Conservation (phyloP, 495 filamentous ascomycete genomes). For the Cercophora scortea region DNA sequence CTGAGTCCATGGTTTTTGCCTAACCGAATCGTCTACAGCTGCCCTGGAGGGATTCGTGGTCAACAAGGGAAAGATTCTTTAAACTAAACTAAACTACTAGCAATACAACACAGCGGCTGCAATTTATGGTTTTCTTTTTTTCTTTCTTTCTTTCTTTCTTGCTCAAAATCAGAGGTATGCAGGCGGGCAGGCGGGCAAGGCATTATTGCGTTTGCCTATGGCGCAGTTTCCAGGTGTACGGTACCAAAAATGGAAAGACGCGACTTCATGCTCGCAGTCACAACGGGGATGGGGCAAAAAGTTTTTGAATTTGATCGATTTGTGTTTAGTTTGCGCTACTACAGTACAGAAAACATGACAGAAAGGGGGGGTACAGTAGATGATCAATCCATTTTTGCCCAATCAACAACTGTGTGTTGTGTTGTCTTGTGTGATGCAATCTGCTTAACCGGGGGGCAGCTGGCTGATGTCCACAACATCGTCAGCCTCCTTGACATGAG, state of each 20-base stretch:
- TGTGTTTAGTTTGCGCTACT: background rate
- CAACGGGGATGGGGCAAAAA: background rate
- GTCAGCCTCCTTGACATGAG: slow-evolving; percentile 75
- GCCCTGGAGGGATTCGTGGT: slow-evolving; percentile 85
- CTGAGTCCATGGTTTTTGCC: background rate
- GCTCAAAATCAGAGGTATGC: background rate
- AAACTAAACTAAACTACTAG: slow-evolving; percentile 8
- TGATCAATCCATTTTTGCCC: too few species aligned
- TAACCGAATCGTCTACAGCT: slow-evolving; percentile 34
- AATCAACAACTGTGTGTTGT: background rate
- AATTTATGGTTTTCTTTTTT: background rate
- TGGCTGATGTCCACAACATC: slow-evolving; percentile 88
- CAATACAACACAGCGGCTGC: slow-evolving; percentile 1
- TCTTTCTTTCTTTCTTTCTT: background rate
- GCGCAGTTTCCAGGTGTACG: slow-evolving; percentile 2
- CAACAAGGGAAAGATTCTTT: slow-evolving; percentile 64
- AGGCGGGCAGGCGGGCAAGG: background rate
- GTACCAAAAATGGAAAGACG: background rate
- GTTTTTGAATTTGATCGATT: slow-evolving; percentile 1
- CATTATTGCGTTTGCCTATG: slow-evolving; percentile 5
- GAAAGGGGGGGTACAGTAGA: background rate
- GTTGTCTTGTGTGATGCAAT: background rate
- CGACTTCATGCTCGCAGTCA: too few species aligned
- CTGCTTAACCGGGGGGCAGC: slow-evolving; percentile 77
- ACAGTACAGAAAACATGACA: background rate